Evolutionary conservation across 495 filamentous ascomycete species (phyloP), one percentile per base, ranked within the genome.

Genomic region (Aspergillus olivimuriae): DNA sequence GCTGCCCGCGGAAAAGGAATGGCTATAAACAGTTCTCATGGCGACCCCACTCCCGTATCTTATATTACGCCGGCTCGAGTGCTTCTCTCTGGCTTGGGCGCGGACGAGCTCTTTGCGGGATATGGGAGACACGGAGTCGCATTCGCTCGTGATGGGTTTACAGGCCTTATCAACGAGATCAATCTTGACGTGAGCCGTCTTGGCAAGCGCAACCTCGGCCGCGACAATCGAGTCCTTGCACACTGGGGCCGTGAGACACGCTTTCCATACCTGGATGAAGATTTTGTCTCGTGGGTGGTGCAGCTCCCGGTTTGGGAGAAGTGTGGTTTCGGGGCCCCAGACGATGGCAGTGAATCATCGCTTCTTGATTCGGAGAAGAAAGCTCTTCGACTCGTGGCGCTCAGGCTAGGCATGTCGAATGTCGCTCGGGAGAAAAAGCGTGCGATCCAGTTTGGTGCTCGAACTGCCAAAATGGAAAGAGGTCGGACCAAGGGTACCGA

Each of bases 21-120:
- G 33, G 42, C 47, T 14, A n/a, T 44, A 3, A 44, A 55, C 15
- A 49, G 37, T 20, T 34, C 37, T 3, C 34, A 30, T 24, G 9
- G 18, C 9, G 34, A 54, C 18, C 9, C 10, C 37, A 34, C 37
- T 38, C 42, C 53, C 10, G 40, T 23, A 9, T 47, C 58, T 2
- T 90, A 89, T 58, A 75, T 66, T 4, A 88, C 87, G 1, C 70
- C 81, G 0, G 84, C 92, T 0, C 81, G 90, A 11, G 84, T 95
- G 2, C 75, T 97, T 1, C 72, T 99, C 4, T 96, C 91, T 8
- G 92, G 92, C 7, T 80, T 99, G 6, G 92, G 92, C 2, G 92
- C 92, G 3, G 92, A 99, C 57, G 92, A 99, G 62, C 81, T 99
- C 2, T 94, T 99, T 48, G 92, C 83, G 15, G 92, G 92, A 4